phyloP scores from a whole-genome alignment of 2,329 filamentous ascomycete species.

The Cryphonectria nitschkei region DNA sequence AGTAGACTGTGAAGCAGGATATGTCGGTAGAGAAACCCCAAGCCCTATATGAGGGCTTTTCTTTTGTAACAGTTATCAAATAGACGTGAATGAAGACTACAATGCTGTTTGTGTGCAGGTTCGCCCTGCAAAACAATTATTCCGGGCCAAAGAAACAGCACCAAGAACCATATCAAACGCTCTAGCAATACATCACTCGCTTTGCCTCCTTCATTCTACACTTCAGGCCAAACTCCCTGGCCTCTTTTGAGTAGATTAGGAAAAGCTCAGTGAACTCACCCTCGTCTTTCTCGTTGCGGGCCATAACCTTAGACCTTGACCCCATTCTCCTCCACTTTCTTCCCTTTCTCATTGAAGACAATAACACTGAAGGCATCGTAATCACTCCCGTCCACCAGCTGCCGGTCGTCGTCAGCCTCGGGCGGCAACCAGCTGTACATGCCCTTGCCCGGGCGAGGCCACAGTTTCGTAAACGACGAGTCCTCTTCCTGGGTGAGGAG shows the following conservation, averaged over 20 bases:
- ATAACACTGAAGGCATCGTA: conserved; percentile 38
- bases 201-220: not conserved
- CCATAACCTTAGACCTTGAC: conserved; percentile 32
- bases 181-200: not conserved
- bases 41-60: not conserved
- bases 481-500: conserved; percentile 35
- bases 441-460: conserved; percentile 37
- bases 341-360: conserved; percentile 36
- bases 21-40: not conserved
- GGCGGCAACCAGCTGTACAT: conserved; percentile 35
- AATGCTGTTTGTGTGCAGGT: not conserved
- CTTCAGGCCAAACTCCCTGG: not conserved
- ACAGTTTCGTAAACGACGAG: conserved; percentile 35
- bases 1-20: not conserved
- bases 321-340: conserved; percentile 39
- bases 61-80: not conserved
- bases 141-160: not conserved
- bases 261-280: not conserved
- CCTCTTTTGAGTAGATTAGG: not conserved
- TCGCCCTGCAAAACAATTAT: not conserved
- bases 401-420: conserved; percentile 34
- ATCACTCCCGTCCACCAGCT: conserved; percentile 36
- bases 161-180: not conserved
- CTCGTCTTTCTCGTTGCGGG: not conserved
- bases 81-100: not conserved